Percentiles rank a stretch among this genome's conserved stretches.
These are phyloP conservation scores for Guillardia theta DNA, from an alignment of 78 protist genomes.

Conservation along the genomic window DNA sequence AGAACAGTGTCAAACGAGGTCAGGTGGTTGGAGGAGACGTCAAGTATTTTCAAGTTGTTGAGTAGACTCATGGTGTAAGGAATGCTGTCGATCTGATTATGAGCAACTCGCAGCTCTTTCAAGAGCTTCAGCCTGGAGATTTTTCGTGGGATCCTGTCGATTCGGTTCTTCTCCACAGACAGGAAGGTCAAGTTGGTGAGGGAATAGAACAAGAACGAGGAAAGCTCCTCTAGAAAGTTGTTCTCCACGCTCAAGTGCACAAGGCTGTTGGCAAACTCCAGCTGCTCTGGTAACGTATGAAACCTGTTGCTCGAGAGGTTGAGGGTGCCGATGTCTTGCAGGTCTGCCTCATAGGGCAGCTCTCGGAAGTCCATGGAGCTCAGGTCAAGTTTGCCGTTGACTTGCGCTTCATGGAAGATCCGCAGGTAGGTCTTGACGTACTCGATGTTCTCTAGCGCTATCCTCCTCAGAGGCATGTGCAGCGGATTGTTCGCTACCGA, in stretches of 20 bases:
- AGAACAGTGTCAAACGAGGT: not conserved
- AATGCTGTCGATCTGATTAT: not conserved
- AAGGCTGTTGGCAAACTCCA: not conserved
- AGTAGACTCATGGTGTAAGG: not conserved
- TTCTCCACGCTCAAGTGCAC: not conserved
- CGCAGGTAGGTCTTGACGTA: not conserved
- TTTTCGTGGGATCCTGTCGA: not conserved
- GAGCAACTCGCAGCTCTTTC: not conserved
- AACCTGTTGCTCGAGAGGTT: not conserved
- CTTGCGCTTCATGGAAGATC: not conserved
- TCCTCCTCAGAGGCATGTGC: not conserved
- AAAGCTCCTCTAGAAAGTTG: not conserved
- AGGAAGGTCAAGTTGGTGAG: not conserved
- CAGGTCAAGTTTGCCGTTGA: not conserved
- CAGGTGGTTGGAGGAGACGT: not conserved
- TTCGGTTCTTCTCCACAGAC: not conserved
- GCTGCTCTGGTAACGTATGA: not conserved
- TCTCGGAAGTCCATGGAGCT: not conserved
- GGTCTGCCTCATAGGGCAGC: not conserved
- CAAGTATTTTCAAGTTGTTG: not conserved
- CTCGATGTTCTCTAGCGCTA: not conserved
- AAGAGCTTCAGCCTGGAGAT: not conserved
- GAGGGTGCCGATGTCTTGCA: not conserved
- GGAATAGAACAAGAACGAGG: not conserved
- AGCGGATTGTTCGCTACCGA: too few species aligned